Percentiles rank a stretch among this genome's conserved stretches.
phyloP scores from a whole-genome alignment of 495 filamentous ascomycete genomes.

The Sphaerosporella brunnea region DNA sequence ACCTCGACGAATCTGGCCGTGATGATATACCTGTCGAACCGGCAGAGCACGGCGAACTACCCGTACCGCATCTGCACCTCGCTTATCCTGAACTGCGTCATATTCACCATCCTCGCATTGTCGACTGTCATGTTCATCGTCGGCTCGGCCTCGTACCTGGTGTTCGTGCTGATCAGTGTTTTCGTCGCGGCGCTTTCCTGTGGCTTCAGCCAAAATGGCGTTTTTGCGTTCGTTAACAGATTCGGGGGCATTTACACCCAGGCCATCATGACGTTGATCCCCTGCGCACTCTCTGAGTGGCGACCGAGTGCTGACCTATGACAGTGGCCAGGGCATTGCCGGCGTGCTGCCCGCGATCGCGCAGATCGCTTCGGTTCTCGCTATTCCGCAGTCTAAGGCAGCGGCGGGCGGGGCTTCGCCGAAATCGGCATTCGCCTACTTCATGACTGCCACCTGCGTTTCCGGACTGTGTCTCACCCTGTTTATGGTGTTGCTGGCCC shows the following conservation, averaged over 20 bases:
- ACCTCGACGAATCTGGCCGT: conserved; percentile 61
- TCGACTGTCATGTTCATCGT: conserved; percentile 52
- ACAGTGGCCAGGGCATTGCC: conserved; percentile 63
- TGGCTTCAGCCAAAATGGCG: conserved; percentile 80
- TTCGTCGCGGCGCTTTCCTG: conserved; percentile 56
- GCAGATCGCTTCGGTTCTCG: conserved; percentile 66
- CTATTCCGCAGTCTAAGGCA: conserved; percentile 34
- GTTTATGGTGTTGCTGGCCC: conserved; percentile 44
- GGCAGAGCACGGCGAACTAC: conserved; percentile 66
- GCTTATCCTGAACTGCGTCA: conserved; percentile 49
- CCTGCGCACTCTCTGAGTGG: not conserved
- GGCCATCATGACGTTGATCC: conserved; percentile 62
- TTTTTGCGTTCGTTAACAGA: conserved; percentile 76
- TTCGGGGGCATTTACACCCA: conserved; percentile 84
- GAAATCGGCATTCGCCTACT: conserved; percentile 73
- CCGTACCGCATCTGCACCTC: conserved; percentile 61
- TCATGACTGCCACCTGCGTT: conserved; percentile 64
- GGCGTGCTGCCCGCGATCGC: conserved; percentile 80
- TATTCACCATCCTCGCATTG: conserved; percentile 59
- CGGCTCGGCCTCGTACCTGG: conserved; percentile 52
- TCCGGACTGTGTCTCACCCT: conserved; percentile 39
- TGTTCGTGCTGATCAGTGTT: conserved; percentile 71
- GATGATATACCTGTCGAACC: conserved; percentile 54
- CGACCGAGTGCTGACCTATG: not conserved
- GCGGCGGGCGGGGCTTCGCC: conserved; percentile 24